A percentile compares a stretch with the other conserved stretches of the same genome.
These are phyloP conservation scores for Eleusine coracana DNA, from an alignment of 176 grass and related monocot species.

Conservation along the genomic window DNA sequence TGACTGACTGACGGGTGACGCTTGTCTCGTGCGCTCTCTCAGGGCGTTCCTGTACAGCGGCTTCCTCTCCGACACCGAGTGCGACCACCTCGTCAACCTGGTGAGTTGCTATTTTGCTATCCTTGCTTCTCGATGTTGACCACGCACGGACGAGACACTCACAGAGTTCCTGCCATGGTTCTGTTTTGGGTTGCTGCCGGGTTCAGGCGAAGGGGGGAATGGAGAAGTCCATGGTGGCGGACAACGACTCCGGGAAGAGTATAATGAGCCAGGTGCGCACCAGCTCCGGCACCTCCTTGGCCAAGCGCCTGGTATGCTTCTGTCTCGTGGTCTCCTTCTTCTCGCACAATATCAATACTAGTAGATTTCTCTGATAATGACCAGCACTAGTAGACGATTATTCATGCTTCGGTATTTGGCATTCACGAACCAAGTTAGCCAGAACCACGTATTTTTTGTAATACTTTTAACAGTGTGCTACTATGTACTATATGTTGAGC, in stretches of 20 bases:
- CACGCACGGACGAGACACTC: no score
- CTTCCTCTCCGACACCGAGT: constrained; percentile 65
- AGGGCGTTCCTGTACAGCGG: constrained; percentile 70
- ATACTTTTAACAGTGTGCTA: neutral
- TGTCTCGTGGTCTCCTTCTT: neutral
- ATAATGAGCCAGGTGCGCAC: constrained; percentile 68
- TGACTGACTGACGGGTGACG: neutral
- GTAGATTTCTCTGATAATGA: no score
- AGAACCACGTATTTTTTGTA: neutral
- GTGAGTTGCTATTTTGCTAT: constrained; percentile 26
- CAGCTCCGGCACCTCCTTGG: constrained; percentile 74
- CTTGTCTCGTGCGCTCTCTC: constrained; percentile 1
- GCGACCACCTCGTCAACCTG: constrained; percentile 67
- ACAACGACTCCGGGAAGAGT: constrained; percentile 58
- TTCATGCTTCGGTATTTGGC: neutral
- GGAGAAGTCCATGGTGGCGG: constrained; percentile 76
- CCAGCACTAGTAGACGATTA: no score
- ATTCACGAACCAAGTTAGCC: neutral
- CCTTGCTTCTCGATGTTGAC: neutral
- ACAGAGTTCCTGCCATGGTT: neutral
- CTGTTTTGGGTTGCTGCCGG: neutral
- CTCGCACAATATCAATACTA: neutral
- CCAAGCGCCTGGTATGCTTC: constrained; percentile 56
- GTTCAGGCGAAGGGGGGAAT: constrained; percentile 54
- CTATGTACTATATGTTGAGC: neutral